A percentile compares a stretch with the other conserved stretches of the same genome.
phyloP scores from a whole-genome alignment of 2,329 filamentous ascomycete genomes.

The Aspergillus fijiensis region DNA sequence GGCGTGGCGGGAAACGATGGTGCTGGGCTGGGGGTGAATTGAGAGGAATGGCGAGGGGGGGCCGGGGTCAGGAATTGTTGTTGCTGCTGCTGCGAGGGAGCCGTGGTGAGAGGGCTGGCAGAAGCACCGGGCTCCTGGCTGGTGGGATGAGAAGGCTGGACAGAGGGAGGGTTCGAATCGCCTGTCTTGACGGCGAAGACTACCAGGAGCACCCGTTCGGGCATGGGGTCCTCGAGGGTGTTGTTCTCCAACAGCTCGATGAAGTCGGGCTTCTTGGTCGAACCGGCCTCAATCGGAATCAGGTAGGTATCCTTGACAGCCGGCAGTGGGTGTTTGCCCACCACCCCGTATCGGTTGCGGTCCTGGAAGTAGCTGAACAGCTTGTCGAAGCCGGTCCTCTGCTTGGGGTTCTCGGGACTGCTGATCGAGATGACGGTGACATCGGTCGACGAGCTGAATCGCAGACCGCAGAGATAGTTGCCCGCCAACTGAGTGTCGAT shows the following conservation, averaged over 20 bases:
- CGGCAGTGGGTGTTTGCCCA: slow-evolving; percentile 70
- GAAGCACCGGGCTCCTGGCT: slow-evolving; percentile 36
- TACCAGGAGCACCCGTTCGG: slow-evolving; percentile 75
- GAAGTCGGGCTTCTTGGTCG: slow-evolving; percentile 72
- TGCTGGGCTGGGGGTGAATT: slow-evolving; percentile 26
- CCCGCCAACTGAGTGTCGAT: slow-evolving; percentile 81
- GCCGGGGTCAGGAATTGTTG: slow-evolving; percentile 28
- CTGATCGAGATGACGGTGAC: slow-evolving; percentile 76
- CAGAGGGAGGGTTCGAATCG: slow-evolving; percentile 42
- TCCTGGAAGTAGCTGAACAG: slow-evolving; percentile 85
- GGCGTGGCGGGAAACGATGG: slow-evolving; percentile 19
- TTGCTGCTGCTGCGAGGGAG: slow-evolving; percentile 28
- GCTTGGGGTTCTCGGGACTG: slow-evolving; percentile 58
- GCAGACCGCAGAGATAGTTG: slow-evolving; percentile 84
- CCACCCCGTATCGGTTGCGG: slow-evolving; percentile 82
- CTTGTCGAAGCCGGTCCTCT: slow-evolving; percentile 65
- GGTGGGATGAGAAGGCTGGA: slow-evolving; percentile 41
- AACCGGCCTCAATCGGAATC: slow-evolving; percentile 75
- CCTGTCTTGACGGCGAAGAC: slow-evolving; percentile 77
- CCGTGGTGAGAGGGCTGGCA: slow-evolving; percentile 35
- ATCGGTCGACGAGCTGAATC: slow-evolving; percentile 79
- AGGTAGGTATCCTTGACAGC: slow-evolving; percentile 90
- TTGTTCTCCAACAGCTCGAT: slow-evolving; percentile 86
- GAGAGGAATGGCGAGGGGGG: slow-evolving; percentile 14
- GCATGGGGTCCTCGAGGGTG: slow-evolving; percentile 67